Evolutionary conservation across 306 rosid species (phyloP), one percentile per base, ranked within the genome.

Genomic region (Cicer cuneatum): DNA sequence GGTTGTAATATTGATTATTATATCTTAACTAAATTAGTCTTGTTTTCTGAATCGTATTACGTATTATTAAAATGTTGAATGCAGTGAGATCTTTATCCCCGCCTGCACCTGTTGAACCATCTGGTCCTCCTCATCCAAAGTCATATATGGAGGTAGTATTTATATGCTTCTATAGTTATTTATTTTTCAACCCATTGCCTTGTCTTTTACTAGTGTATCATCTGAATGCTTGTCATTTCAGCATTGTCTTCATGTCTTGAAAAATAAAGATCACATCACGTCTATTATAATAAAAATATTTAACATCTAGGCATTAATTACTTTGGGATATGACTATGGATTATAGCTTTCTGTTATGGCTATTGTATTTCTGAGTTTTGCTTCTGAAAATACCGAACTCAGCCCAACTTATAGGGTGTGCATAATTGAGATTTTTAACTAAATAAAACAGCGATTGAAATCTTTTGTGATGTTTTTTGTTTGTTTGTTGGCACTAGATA

Each of bases 51-150:
- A 56, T 78, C 56, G 37, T 66, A 38, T 77, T 80, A 46, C 76
- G 1, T 35, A 51, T 63, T 43, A 69, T 65, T 45, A 6, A 33
- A 77, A 72, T 82, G 59, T 52, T 51, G 68, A 79, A 61, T 85
- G 78, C 96, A 90, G 98, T 85, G 87, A 86, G 91, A 86, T 89
- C 97, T 73, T 85, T 87, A 80, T 87, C 97, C 13, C 87, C 92
- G 46, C 90, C 99, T 81, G 76, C 78, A 65, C 60, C 89, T 73
- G 82, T 81, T 49, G 97, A 92, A 86, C 88, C 89, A 74, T 59
- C 92, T 33, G 51, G 79, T 66, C 88, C 87, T 75, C 97, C 85
- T 75, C 97, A 89, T 79, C 84, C 98, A 46, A 90, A 92, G 83
- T 89, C 96, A 72, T 92, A 88, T 68, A 84, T 66, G 87, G 97